Evolutionary conservation across 2,329 filamentous ascomycete genomes (phyloP).

Genomic region (Fusarium sp.): DNA sequence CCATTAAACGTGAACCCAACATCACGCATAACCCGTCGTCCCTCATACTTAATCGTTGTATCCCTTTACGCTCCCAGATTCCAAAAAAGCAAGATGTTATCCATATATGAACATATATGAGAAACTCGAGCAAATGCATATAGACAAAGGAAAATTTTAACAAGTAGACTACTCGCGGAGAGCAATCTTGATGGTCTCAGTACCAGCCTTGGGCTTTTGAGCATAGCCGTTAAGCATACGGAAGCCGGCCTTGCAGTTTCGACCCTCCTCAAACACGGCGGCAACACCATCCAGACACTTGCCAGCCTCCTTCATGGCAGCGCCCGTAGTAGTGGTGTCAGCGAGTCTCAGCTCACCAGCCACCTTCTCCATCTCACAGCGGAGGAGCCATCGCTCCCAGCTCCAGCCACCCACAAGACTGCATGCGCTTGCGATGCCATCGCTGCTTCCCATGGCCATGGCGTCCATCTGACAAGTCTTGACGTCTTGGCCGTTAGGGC

Average conservation of each 20-base stretch:
- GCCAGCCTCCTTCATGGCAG: constrained; percentile 65
- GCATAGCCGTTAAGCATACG: constrained; percentile 72
- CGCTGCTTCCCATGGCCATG: constrained; percentile 73
- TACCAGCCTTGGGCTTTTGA: constrained; percentile 64
- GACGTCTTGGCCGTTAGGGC: constrained; percentile 55
- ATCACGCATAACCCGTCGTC: constrained; percentile 36
- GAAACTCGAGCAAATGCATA: constrained; percentile 19
- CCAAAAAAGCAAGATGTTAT: constrained; percentile 19
- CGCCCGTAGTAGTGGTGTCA: constrained; percentile 63
- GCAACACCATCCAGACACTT: constrained; percentile 70
- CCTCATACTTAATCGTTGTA: constrained; percentile 32
- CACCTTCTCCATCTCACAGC: constrained; percentile 83
- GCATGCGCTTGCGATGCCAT: constrained; percentile 77
- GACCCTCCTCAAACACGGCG: constrained; percentile 71
- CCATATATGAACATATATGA: constrained; percentile 19
- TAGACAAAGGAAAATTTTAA: constrained; percentile 42
- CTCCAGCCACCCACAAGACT: constrained; percentile 87
- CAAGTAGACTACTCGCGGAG: constrained; percentile 41
- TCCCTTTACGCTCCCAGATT: constrained; percentile 17
- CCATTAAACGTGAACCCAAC: constrained; percentile 31
- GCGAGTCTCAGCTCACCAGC: constrained; percentile 72
- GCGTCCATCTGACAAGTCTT: constrained; percentile 68
- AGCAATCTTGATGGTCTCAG: constrained; percentile 55
- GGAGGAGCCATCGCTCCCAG: constrained; percentile 97
- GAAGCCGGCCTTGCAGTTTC: constrained; percentile 68